A percentile compares a stretch with the other conserved stretches of the same genome.
These are phyloP conservation scores for Paraleonurus japonicus DNA, from an alignment of 257 asterid species.

Conservation along the genomic window DNA sequence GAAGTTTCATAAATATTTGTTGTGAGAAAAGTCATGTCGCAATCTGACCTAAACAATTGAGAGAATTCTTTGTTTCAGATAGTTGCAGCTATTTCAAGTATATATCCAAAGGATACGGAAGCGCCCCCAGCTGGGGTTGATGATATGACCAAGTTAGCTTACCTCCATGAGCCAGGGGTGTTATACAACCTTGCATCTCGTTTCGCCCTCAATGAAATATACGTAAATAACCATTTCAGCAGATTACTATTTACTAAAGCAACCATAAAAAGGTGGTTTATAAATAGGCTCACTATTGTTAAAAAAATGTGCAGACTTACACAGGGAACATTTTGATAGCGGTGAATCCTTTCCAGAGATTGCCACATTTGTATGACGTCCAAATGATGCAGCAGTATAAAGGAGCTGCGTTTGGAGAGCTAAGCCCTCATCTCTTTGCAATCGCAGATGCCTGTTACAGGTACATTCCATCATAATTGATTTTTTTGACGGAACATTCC, in stretches of 20 bases:
- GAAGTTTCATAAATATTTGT: background rate
- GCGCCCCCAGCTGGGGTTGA: conserved; percentile 96
- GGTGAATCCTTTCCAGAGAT: conserved; percentile 85
- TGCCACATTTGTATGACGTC: conserved; percentile 88
- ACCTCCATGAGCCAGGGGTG: conserved; percentile 95
- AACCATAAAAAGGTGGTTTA: conserved; percentile 3
- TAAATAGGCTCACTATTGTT: conserved; percentile 25
- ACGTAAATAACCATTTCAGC: conserved; percentile 42
- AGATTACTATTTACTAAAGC: background rate
- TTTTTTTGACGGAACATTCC: background rate
- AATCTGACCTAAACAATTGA: conserved; percentile 22
- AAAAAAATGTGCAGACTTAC: conserved; percentile 69
- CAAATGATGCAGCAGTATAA: conserved; percentile 96
- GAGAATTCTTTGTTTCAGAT: conserved; percentile 44
- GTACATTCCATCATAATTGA: conserved; percentile 31
- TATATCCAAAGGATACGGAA: conserved; percentile 89
- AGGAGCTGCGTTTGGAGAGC: conserved; percentile 94
- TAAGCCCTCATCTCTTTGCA: conserved; percentile 96
- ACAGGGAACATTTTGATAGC: conserved; percentile 95
- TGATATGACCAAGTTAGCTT: conserved; percentile 95
- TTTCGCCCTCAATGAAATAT: conserved; percentile 80
- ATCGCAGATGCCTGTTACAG: conserved; percentile 93
- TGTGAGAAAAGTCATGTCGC: conserved; percentile 8
- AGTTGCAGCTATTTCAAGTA: conserved; percentile 75
- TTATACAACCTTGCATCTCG: conserved; percentile 71